Evolutionary conservation across 176 grass and related monocot species (phyloP).

Genomic region (Rhynchospora pubera): DNA sequence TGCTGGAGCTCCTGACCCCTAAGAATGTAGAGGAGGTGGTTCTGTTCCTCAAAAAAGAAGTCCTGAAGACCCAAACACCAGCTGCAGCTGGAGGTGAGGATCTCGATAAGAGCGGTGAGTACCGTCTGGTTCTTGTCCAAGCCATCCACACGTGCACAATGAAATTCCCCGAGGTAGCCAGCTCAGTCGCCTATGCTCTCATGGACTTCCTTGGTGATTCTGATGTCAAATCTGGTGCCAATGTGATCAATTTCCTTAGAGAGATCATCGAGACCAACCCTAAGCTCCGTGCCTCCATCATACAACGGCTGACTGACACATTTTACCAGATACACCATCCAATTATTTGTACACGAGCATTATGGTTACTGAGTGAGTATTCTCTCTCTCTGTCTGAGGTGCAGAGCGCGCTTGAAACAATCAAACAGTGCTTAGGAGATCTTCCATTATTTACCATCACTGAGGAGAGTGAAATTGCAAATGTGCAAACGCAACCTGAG

Average conservation of each 20-base stretch:
- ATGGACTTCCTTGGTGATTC: conserved; percentile 26
- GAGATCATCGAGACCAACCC: conserved; percentile 32
- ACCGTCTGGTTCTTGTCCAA: conserved; percentile 65
- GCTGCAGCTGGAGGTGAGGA: conserved; percentile 23
- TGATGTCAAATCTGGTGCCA: conserved; percentile 3
- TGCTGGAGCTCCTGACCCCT: conserved; percentile 48
- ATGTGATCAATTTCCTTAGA: conserved; percentile 43
- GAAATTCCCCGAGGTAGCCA: conserved; percentile 24
- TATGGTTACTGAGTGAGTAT: conserved; percentile 26
- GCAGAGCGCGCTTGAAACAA: conserved; percentile 40
- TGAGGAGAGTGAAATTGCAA: conserved; percentile 44
- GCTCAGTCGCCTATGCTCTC: conserved; percentile 17
- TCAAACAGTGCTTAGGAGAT: conserved; percentile 53
- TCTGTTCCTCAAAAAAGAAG: conserved; percentile 66
- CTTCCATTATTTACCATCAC: conserved; percentile 44
- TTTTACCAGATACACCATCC: conserved; percentile 22
- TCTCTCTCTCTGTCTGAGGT: conserved; percentile 46
- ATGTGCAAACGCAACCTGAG: conserved; percentile 26
- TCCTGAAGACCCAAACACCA: conserved; percentile 45
- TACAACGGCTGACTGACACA: conserved; percentile 21
- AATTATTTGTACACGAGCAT: not conserved
- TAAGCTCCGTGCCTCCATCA: conserved; percentile 21
- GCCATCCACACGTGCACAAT: conserved; percentile 49
- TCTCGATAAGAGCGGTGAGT: conserved; percentile 35
- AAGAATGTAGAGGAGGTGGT: conserved; percentile 64